phyloP scores from a whole-genome alignment of 306 rosid genomes.

The Astragalus glycyphyllos region DNA sequence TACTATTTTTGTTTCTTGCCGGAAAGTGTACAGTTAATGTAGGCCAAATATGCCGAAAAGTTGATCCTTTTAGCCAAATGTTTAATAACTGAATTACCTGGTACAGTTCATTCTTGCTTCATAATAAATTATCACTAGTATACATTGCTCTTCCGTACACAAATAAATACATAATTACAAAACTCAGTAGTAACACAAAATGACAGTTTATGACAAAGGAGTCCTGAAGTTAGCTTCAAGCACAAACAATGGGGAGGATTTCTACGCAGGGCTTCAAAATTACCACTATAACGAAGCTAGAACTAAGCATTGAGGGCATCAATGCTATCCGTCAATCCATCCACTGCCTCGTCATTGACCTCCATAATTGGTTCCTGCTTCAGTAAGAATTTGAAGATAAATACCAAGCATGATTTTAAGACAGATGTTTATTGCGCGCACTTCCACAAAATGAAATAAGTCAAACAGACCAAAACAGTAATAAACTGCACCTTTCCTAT shows the following conservation, averaged over 20 bases:
- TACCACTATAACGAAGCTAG: constrained; percentile 1
- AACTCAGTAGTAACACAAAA: constrained; percentile 33
- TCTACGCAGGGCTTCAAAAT: constrained; percentile 32
- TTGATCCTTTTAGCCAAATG: no score
- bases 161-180: constrained; percentile 29
- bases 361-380: constrained; percentile 70
- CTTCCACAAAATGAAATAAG: constrained; percentile 1
- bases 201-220: constrained; percentile 22
- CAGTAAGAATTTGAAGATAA: constrained; percentile 11
- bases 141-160: constrained; percentile 22
- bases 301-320: constrained; percentile 58
- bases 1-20: no score
- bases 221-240: constrained; percentile 44
- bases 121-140: constrained; percentile 20
- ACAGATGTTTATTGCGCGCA: not conserved
- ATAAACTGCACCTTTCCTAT: constrained; percentile 16
- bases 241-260: constrained; percentile 33
- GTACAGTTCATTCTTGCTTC: constrained; percentile 14
- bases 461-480: constrained; percentile 20
- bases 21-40: not conserved
- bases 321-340: constrained; percentile 62
- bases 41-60: not conserved
- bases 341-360: constrained; percentile 63
- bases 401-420: not conserved
- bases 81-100: no score